These are phyloP conservation scores for Gossypium longicalyx DNA, from an alignment of 345 rosid species.

Conservation along the genomic window DNA sequence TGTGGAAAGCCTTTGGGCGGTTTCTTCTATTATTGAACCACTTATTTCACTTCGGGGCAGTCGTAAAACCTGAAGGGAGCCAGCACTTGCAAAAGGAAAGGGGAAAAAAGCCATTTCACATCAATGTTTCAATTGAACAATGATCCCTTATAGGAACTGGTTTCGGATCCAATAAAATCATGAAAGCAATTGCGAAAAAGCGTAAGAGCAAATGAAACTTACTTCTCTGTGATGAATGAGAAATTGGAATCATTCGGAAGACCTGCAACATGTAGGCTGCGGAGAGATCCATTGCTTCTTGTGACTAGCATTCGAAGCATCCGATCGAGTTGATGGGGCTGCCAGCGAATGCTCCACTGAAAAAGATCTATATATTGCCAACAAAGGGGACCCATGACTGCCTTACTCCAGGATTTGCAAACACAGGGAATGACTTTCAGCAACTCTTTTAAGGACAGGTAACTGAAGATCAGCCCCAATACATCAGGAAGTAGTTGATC, in stretches of 20 bases:
- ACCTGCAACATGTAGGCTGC: slow-evolving; percentile 59
- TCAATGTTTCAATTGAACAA: slow-evolving; percentile 7
- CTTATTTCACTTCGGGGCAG: slow-evolving; percentile 58
- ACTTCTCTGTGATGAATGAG: slow-evolving; percentile 75
- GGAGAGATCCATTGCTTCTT: slow-evolving; percentile 69
- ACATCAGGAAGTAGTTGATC: slow-evolving; percentile 86
- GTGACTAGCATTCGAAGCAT: slow-evolving; percentile 71
- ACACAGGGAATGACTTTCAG: slow-evolving; percentile 75
- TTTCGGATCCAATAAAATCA: neutral
- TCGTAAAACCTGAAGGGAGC: slow-evolving; percentile 62
- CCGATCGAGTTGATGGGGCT: slow-evolving; percentile 44
- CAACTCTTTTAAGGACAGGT: slow-evolving; percentile 59
- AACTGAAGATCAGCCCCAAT: slow-evolving; percentile 68
- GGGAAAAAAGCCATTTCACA: slow-evolving; percentile 14
- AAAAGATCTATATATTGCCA: slow-evolving; percentile 92
- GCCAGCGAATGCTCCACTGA: slow-evolving; percentile 57
- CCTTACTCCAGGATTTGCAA: slow-evolving; percentile 81
- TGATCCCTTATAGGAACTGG: neutral
- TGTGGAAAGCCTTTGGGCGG: slow-evolving; percentile 60
- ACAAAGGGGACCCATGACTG: slow-evolving; percentile 80
- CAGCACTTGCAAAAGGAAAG: slow-evolving; percentile 55
- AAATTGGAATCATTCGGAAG: slow-evolving; percentile 47
- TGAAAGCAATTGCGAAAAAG: neutral
- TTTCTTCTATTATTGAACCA: slow-evolving; percentile 52
- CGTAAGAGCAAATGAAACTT: slow-evolving; percentile 27